Conservation (phyloP, 2,329 filamentous ascomycete genomes). For the Penicillium sp. region DNA sequence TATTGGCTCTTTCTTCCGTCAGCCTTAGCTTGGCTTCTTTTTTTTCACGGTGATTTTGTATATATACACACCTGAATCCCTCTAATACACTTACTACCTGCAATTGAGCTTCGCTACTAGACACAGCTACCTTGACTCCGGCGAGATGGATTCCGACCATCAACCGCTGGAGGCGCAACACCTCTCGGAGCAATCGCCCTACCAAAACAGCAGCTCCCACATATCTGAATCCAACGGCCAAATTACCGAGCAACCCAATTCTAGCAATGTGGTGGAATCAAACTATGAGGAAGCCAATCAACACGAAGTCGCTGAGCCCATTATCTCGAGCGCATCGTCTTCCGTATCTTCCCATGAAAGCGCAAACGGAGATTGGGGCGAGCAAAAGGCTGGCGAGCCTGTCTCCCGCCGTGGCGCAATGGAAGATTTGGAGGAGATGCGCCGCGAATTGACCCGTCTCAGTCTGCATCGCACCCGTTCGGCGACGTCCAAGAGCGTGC, state of each 20-base stretch:
- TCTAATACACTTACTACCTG: slow-evolving; percentile 13
- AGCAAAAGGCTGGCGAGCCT: slow-evolving; percentile 57
- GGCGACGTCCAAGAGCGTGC: slow-evolving; percentile 27
- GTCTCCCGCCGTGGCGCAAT: slow-evolving; percentile 55
- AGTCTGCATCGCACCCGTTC: slow-evolving; percentile 45
- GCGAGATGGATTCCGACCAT: slow-evolving; percentile 24
- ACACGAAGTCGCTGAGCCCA: slow-evolving; percentile 5
- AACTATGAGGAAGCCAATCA: slow-evolving; percentile 1
- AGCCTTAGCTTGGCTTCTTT: background rate
- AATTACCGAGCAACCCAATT: background rate
- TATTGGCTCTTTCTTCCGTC: background rate
- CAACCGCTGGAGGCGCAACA: slow-evolving; percentile 12
- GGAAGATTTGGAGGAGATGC: slow-evolving; percentile 60
- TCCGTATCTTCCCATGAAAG: slow-evolving; percentile 18
- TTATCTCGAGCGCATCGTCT: slow-evolving; percentile 16
- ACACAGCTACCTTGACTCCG: background rate
- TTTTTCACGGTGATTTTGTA: slow-evolving; percentile 7
- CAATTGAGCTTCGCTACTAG: slow-evolving; percentile 7
- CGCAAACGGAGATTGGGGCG: slow-evolving; percentile 61
- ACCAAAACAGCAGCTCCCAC: background rate
- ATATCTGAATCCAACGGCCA: background rate
- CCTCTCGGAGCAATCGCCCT: background rate
- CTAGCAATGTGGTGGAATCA: background rate
- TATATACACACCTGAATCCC: slow-evolving; percentile 3
- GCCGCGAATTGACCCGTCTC: slow-evolving; percentile 55